Evolutionary conservation across 805 yeast genomes (phyloP).

Genomic region (Ogataea pini): DNA sequence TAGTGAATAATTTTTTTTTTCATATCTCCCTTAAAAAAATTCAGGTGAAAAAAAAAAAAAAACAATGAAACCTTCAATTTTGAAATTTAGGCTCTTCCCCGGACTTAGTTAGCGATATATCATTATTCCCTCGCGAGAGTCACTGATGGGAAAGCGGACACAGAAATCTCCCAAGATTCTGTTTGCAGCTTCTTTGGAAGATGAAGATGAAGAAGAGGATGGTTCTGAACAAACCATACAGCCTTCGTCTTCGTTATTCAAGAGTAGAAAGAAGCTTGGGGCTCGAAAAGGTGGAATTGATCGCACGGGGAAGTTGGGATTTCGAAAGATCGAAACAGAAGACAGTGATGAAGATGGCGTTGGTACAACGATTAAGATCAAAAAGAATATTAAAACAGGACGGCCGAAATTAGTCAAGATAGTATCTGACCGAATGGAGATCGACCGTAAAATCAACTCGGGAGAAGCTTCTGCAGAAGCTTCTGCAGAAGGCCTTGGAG

Average conservation of each 20-base stretch:
- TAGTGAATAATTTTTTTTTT: neutral
- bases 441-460: neutral
- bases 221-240: neutral
- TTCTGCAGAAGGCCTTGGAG: too few relatives aligned
- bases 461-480: too few relatives aligned
- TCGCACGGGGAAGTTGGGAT: neutral
- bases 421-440: neutral
- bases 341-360: neutral
- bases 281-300: neutral
- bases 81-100: neutral
- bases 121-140: too few relatives aligned
- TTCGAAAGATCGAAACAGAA: neutral
- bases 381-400: neutral
- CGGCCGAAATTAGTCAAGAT: neutral
- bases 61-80: neutral
- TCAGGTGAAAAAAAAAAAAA: neutral
- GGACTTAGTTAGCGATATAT: neutral
- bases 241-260: neutral
- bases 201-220: conserved; percentile 7
- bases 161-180: neutral
- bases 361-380: neutral
- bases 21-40: conserved; percentile 1
- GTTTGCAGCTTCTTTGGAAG: neutral
- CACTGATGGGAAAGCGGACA: neutral
- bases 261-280: conserved; percentile 8